These are phyloP conservation scores for Aspergillus fischeri DNA, from an alignment of 2,329 filamentous ascomycete genomes.

Conservation along the genomic window DNA sequence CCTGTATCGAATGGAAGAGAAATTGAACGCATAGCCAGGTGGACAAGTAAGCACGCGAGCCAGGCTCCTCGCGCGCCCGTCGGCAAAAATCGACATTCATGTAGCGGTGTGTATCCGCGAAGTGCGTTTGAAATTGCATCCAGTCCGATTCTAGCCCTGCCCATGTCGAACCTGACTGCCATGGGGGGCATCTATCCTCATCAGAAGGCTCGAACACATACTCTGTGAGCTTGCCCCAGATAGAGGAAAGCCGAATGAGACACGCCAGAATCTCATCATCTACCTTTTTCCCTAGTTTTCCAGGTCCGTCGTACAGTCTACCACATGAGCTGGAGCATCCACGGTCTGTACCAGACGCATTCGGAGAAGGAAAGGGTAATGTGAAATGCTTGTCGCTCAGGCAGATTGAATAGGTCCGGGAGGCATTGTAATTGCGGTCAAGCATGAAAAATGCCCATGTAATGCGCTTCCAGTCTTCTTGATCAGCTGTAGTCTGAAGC, in stretches of 20 bases:
- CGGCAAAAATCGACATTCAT: conserved; percentile 23
- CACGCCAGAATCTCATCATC: conserved; percentile 20
- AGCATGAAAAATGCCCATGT: conserved; percentile 26
- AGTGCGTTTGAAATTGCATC: conserved; percentile 25
- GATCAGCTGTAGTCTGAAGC: not conserved
- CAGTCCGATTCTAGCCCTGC: conserved; percentile 23
- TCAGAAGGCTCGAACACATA: conserved; percentile 21
- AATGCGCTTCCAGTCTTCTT: conserved; percentile 16
- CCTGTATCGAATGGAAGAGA: conserved; percentile 22
- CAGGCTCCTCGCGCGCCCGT: conserved; percentile 20
- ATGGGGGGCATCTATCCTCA: conserved; percentile 14
- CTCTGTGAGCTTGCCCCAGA: conserved; percentile 24
- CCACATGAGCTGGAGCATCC: not conserved
- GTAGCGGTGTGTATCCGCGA: conserved; percentile 25
- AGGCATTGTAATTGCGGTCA: conserved; percentile 23
- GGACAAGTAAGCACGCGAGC: conserved; percentile 18
- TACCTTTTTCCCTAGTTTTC: conserved; percentile 15
- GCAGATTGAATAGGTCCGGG: conserved; percentile 21
- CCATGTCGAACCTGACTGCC: conserved; percentile 21
- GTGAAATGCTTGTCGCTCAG: conserved; percentile 23
- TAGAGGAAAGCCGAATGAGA: conserved; percentile 18
- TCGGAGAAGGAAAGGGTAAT: conserved; percentile 13
- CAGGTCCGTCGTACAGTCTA: conserved; percentile 14
- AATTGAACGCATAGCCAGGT: conserved; percentile 27
- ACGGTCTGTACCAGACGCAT: not conserved